Conservation (phyloP, 2,329 filamentous ascomycete genomes). For the Gliomastix tumulicola region DNA sequence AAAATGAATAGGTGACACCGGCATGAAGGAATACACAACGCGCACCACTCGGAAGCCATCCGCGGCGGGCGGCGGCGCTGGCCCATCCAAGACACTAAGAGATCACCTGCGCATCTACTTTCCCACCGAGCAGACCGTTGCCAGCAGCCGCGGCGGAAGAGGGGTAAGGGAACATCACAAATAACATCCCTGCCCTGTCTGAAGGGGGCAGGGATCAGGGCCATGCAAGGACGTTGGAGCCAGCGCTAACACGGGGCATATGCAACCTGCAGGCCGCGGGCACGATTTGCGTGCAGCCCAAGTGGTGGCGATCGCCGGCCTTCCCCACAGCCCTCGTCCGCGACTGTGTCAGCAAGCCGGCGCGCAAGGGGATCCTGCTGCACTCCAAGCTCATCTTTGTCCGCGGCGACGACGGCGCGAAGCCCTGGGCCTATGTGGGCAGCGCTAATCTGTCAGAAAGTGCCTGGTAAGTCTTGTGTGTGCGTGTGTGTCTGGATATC, state of each 20-base stretch:
- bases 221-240: too few species aligned
- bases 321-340: slow-evolving; percentile 70
- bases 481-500: too few species aligned
- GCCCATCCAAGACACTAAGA: slow-evolving; percentile 17
- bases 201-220: too few species aligned
- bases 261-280: slow-evolving; percentile 73
- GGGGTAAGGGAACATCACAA: slow-evolving; percentile 42
- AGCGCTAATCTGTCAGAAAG: slow-evolving; percentile 90
- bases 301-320: slow-evolving; percentile 60
- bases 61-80: slow-evolving; percentile 12
- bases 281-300: slow-evolving; percentile 71
- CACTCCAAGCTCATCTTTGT: slow-evolving; percentile 75
- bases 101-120: slow-evolving; percentile 70
- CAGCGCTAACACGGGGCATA: too few species aligned
- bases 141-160: slow-evolving; percentile 54
- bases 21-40: slow-evolving; percentile 35
- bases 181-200: too few species aligned
- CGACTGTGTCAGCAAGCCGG: slow-evolving; percentile 72
- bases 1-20: slow-evolving; percentile 21
- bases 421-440: slow-evolving; percentile 72
- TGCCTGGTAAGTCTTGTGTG: slow-evolving; percentile 82
- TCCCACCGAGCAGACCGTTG: slow-evolving; percentile 65
- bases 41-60: slow-evolving; percentile 20
- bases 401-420: slow-evolving; percentile 12
- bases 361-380: slow-evolving; percentile 66